A percentile compares a stretch with the other conserved stretches of the same genome.
Conservation (phyloP, 2,329 filamentous ascomycete species). For the Sporothrix protearum region DNA sequence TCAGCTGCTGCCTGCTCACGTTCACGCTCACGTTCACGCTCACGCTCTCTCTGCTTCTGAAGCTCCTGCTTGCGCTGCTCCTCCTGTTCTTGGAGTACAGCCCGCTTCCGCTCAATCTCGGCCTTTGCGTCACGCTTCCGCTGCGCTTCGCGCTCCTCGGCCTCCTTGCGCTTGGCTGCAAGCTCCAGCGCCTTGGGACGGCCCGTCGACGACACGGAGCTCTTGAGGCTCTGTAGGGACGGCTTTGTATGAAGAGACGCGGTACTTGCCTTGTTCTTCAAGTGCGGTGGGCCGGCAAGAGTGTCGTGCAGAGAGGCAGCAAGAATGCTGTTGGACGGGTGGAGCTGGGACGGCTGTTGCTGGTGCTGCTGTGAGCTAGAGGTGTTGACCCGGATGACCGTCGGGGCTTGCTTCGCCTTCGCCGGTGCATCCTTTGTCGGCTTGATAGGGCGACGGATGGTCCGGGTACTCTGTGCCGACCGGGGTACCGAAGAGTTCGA, state of each 20-base stretch:
- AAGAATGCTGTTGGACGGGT: slow-evolving; percentile 55
- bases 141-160: slow-evolving; percentile 75
- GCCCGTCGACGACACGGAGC: slow-evolving; percentile 58
- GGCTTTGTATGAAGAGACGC: slow-evolving; percentile 58
- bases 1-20: slow-evolving; percentile 51
- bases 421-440: slow-evolving; percentile 56
- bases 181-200: slow-evolving; percentile 69
- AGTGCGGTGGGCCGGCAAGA: slow-evolving; percentile 42
- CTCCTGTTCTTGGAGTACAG: slow-evolving; percentile 60
- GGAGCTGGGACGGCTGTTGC: slow-evolving; percentile 46
- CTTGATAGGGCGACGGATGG: slow-evolving; percentile 58
- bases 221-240: slow-evolving; percentile 60
- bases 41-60: slow-evolving; percentile 58
- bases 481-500: slow-evolving; percentile 40
- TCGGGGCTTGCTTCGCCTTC: slow-evolving; percentile 65
- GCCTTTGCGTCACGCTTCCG: slow-evolving; percentile 77
- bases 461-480: slow-evolving; percentile 49
- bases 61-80: slow-evolving; percentile 57
- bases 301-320: slow-evolving; percentile 59
- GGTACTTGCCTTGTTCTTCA: slow-evolving; percentile 64
- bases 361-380: slow-evolving; percentile 52
- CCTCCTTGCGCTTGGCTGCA: slow-evolving; percentile 78
- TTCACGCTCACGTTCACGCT: slow-evolving; percentile 57
- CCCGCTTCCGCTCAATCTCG: slow-evolving; percentile 73
- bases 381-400: slow-evolving; percentile 68